Evolutionary conservation across 305 asterid species (phyloP), one percentile per base, ranked within the genome.

Genomic region (Fraxinus dipetala): DNA sequence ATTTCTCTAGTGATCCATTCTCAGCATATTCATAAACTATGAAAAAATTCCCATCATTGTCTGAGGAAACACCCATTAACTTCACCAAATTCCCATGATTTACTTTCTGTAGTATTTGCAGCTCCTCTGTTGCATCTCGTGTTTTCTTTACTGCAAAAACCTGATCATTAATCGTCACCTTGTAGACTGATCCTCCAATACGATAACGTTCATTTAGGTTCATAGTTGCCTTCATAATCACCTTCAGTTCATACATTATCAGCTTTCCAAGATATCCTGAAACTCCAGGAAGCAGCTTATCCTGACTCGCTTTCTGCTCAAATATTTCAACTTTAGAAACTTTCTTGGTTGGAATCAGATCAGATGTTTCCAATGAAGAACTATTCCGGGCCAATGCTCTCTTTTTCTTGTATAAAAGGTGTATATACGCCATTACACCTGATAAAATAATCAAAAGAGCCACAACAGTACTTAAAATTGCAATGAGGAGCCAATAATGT

Each of bases 201-300:
- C 86, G 87, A 78, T 32, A 82, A 20, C 83, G 85, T 82, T 93
- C 94, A 14, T 85, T 88, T 79, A 94, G 83, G 70, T 89, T 80
- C 84, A 84, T 69, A 4, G 98, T 92, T 26, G 97, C 93, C 86
- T 90, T 91, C 91, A 88, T 90, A 31, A 94, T 90, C 85, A 85
- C 87, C 20, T 89, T 70, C 6, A 83, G 69, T 75, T 93, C 97
- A 65, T 91, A 94, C 81, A 89, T 85, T 69, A 86, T 79, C 16
- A 88, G 88, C 85, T 89, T 94, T 16, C 93, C 92, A 31, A 94
- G 95, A 78, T 92, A 91, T 79, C 95, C 94, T 0, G 97, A 94
- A 30, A 94, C 87, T 73, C 96, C 96, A 1, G 94, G 93, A 77
- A 94, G 92, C 77, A 94, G 84, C 92, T 91, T 93, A 82, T 86